phyloP scores from a whole-genome alignment of 2,329 filamentous ascomycete species.

The Chaetothyriales sp. region DNA sequence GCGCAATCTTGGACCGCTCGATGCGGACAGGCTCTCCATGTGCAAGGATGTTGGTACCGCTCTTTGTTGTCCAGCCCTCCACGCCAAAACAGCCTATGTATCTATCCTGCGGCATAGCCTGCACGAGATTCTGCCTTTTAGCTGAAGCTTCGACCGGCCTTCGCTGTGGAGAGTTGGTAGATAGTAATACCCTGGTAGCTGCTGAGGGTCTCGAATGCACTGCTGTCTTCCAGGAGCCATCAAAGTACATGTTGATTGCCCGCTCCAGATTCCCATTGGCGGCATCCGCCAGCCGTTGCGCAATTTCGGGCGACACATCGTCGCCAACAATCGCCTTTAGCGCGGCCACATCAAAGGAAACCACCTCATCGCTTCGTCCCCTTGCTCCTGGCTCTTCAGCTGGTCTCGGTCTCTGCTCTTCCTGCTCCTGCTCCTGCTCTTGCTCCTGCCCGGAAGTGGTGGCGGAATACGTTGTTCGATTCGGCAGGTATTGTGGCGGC shows the following conservation, averaged over 20 bases:
- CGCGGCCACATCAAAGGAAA: slow-evolving; percentile 38
- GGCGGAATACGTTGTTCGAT: slow-evolving; percentile 16
- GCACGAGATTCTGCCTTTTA: slow-evolving; percentile 8
- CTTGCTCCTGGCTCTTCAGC: slow-evolving; percentile 7
- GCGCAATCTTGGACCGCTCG: slow-evolving; percentile 65
- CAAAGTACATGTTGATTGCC: slow-evolving; percentile 50
- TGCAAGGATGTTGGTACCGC: slow-evolving; percentile 57
- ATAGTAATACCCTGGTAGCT: too few relatives aligned
- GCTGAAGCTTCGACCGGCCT: background rate
- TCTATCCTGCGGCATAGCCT: slow-evolving; percentile 41
- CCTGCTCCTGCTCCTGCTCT: background rate
- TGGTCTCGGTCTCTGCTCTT: slow-evolving; percentile 5
- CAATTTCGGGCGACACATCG: slow-evolving; percentile 28
- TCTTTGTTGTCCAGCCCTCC: slow-evolving; percentile 80
- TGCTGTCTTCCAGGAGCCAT: slow-evolving; percentile 43
- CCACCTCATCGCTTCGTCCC: slow-evolving; percentile 2
- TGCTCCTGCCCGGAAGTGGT: slow-evolving; percentile 6
- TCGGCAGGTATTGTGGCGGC: slow-evolving; percentile 6
- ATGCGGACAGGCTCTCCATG: slow-evolving; percentile 76
- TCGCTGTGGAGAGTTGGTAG: background rate
- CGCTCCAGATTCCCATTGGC: slow-evolving; percentile 41
- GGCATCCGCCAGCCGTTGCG: slow-evolving; percentile 34
- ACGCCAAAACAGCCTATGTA: slow-evolving; percentile 90
- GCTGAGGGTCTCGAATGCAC: background rate
- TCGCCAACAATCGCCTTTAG: slow-evolving; percentile 46